phyloP scores from a whole-genome alignment of 108 stramenopile genomes.

The Cyclotella atomus region DNA sequence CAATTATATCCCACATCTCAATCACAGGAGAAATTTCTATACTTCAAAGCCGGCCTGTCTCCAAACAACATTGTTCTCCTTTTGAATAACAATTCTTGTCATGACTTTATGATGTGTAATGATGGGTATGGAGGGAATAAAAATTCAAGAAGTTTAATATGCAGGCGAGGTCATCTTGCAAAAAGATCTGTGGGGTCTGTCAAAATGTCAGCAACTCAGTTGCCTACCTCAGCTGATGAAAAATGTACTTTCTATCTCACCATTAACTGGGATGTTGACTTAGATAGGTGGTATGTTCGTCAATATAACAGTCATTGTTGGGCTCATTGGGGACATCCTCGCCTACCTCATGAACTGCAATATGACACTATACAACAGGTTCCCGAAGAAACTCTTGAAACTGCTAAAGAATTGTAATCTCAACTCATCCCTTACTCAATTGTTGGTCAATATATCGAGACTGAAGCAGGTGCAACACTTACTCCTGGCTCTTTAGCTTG shows the following conservation, averaged over 20 bases:
- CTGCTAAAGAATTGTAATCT: neutral
- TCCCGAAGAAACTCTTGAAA: neutral
- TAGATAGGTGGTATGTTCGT: neutral
- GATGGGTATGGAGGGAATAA: too few relatives aligned
- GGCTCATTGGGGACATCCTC: neutral
- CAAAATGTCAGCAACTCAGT: too few relatives aligned
- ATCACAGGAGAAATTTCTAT: too few relatives aligned
- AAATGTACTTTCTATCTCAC: neutral
- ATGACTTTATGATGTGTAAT: too few relatives aligned
- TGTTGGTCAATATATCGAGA: neutral
- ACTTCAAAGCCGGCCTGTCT: too few relatives aligned
- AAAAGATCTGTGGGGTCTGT: too few relatives aligned
- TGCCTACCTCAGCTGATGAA: too few relatives aligned
- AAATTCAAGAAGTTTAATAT: too few relatives aligned
- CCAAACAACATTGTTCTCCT: too few relatives aligned
- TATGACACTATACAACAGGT: neutral
- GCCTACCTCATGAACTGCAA: neutral
- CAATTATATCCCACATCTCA: too few relatives aligned
- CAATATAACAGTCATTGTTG: neutral
- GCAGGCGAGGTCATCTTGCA: too few relatives aligned
- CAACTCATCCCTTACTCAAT: neutral
- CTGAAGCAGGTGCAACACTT: neutral
- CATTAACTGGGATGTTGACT: neutral
- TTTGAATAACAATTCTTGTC: too few relatives aligned
- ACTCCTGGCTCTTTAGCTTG: neutral